These are phyloP conservation scores for Hysterium pulicare DNA, from an alignment of 2,329 filamentous ascomycete genomes.

Conservation along the genomic window DNA sequence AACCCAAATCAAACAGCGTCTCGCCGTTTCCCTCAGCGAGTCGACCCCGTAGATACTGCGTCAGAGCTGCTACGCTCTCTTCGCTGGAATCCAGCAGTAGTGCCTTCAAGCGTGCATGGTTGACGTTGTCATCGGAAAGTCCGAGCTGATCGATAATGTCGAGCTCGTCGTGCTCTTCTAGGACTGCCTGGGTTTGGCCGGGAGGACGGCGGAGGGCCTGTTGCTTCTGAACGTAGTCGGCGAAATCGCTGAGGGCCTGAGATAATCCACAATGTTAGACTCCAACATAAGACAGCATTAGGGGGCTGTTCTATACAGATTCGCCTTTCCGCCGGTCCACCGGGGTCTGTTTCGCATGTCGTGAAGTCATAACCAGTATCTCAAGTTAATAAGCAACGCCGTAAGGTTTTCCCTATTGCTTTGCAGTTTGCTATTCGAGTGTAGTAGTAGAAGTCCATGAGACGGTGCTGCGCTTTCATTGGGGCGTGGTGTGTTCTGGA, in stretches of 20 bases:
- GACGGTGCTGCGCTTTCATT: constrained; percentile 27
- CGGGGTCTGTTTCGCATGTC: constrained; percentile 58
- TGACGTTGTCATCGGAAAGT: constrained; percentile 66
- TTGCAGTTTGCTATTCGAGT: constrained; percentile 14
- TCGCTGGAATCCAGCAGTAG: constrained; percentile 65
- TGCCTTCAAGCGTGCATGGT: constrained; percentile 65
- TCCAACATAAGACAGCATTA: not conserved
- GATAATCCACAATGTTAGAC: not conserved
- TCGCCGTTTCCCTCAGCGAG: constrained; percentile 84
- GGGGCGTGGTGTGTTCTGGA: constrained; percentile 13
- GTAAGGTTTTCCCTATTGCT: constrained; percentile 18
- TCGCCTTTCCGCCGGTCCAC: constrained; percentile 86
- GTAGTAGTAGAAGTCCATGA: constrained; percentile 29
- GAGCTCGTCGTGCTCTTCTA: constrained; percentile 79
- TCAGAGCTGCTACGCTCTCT: constrained; percentile 60
- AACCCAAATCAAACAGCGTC: constrained; percentile 84
- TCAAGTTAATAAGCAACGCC: constrained; percentile 18
- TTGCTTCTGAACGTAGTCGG: constrained; percentile 95
- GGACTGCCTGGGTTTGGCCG: constrained; percentile 29
- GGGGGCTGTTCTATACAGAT: constrained; percentile 52
- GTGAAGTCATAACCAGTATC: constrained; percentile 27
- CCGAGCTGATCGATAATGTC: constrained; percentile 80
- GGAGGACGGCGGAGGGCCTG: constrained; percentile 63
- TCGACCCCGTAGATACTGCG: constrained; percentile 63
- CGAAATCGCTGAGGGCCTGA: constrained; percentile 87